Evolutionary conservation across 2,329 filamentous ascomycete species (phyloP), one percentile per base, ranked within the genome.

Genomic region (Ploettnerulaceae sp.): DNA sequence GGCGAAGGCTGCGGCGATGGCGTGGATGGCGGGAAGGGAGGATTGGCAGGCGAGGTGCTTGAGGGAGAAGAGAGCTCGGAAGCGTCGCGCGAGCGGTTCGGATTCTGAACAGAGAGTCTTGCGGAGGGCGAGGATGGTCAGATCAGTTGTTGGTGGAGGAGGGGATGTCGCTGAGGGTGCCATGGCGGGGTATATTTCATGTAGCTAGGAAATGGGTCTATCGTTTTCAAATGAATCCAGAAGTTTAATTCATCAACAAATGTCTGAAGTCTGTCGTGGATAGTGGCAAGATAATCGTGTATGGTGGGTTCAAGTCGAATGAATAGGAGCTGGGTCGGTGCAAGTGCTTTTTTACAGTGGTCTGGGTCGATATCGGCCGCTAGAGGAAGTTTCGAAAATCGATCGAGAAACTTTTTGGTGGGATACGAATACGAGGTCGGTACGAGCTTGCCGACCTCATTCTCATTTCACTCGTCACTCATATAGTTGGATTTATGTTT

Each of bases 41-140:
- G 75, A 67, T 55, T 82, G 78, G 48, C 79, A 82, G 37, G 93
- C 91, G 51, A 97, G 73, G 66, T 97, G 87, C 72, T 98, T 98
- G 51, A 98, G 82, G 14, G 91, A 96, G 73, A 98, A 98, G 59
- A 98, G 86, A 33, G 93, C 91, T 60, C 93, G 89, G 71, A 97
- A 98, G 54, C 93, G 89, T 54, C 88, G 76, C 29, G 90, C 85
- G 45, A 98, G 85, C 35, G 90, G 82, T 52, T 86, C 84, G 11
- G 77, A 70, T 71, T 97, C 93, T 38, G 86, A 84, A 60, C 77
- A 83, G 50, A 98, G 81, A 49, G 84, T 86, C 61, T 84, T 77
- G 62, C 89, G 84, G 42, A 94, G 67, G 25, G 65, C 61, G 33
- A 64, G 52, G 50, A 75, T 64, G 6, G 70, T 70, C 43, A 62